These are phyloP conservation scores for Blastobotrys attinorum DNA, from an alignment of 805 yeast species.

Conservation along the genomic window DNA sequence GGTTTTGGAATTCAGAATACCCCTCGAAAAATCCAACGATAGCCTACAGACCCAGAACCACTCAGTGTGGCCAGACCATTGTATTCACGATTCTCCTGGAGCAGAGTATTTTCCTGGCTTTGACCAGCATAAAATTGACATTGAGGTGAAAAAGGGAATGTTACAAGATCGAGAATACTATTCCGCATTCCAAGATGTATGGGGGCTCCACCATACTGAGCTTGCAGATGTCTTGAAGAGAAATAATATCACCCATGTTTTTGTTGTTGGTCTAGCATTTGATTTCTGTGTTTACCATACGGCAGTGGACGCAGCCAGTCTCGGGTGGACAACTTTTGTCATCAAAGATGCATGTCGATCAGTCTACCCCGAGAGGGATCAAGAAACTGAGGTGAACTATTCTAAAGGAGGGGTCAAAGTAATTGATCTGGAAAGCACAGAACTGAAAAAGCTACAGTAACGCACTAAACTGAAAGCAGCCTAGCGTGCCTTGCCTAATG, in stretches of 20 bases:
- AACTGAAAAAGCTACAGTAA: neutral
- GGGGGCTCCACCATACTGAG: constrained; percentile 67
- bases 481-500: no score
- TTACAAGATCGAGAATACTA: constrained; percentile 72
- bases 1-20: constrained; percentile 41
- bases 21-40: constrained; percentile 33
- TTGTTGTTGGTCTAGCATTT: constrained; percentile 74
- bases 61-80: constrained; percentile 83
- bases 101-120: constrained; percentile 52
- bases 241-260: constrained; percentile 49
- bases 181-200: constrained; percentile 76
- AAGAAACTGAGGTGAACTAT: neutral
- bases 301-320: constrained; percentile 55
- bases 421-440: neutral
- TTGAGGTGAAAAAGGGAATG: constrained; percentile 62
- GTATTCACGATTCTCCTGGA: constrained; percentile 67
- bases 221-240: constrained; percentile 41
- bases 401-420: neutral
- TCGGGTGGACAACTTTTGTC: constrained; percentile 61
- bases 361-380: constrained; percentile 6
- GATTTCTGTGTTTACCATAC: constrained; percentile 81
- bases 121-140: constrained; percentile 29
- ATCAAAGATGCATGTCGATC: constrained; percentile 48
- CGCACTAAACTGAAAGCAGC: neutral
- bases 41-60: constrained; percentile 36